Percentiles rank a stretch among this genome's conserved stretches.
phyloP scores from a whole-genome alignment of 202 grass and related monocot species.

The Eragrostis tef region DNA sequence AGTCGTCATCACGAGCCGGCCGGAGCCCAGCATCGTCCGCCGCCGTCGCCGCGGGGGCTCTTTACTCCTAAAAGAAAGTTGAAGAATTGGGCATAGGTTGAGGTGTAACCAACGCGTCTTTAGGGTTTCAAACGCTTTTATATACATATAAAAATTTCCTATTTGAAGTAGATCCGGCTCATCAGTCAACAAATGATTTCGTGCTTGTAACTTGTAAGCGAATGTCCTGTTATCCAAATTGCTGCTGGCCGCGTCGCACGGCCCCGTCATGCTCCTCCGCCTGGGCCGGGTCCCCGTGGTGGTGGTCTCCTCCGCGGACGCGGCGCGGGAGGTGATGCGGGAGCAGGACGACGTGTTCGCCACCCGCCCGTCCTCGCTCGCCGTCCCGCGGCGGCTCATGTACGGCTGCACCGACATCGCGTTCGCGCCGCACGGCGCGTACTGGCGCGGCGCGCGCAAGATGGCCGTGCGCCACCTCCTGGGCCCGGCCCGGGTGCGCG shows the following conservation, averaged over 20 bases:
- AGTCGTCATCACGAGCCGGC: background rate
- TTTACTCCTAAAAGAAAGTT: background rate
- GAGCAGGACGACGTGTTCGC: slow-evolving; percentile 49
- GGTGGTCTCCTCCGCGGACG: slow-evolving; percentile 37
- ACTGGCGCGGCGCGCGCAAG: slow-evolving; percentile 43
- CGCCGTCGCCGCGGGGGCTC: slow-evolving; percentile 33
- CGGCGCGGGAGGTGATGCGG: slow-evolving; percentile 44
- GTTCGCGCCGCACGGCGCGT: slow-evolving; percentile 47
- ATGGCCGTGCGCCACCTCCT: slow-evolving; percentile 37
- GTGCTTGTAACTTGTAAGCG: too few species aligned
- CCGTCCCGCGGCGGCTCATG: background rate
- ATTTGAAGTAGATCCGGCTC: too few species aligned
- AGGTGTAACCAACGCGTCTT: background rate
- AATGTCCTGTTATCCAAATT: too few species aligned
- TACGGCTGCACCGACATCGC: slow-evolving; percentile 46
- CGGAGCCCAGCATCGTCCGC: background rate
- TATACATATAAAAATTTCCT: too few species aligned
- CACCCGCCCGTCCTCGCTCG: slow-evolving; percentile 6
- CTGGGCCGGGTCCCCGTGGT: slow-evolving; percentile 37
- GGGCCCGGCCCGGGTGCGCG: background rate
- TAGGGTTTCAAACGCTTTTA: background rate
- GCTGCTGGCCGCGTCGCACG: slow-evolving; percentile 19
- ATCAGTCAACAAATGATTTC: background rate
- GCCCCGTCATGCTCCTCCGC: slow-evolving; percentile 49
- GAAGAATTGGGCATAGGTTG: background rate